A percentile compares a stretch with the other conserved stretches of the same genome.
Conservation (phyloP, 805 yeast genomes). For the Barnettozyma salicaria region DNA sequence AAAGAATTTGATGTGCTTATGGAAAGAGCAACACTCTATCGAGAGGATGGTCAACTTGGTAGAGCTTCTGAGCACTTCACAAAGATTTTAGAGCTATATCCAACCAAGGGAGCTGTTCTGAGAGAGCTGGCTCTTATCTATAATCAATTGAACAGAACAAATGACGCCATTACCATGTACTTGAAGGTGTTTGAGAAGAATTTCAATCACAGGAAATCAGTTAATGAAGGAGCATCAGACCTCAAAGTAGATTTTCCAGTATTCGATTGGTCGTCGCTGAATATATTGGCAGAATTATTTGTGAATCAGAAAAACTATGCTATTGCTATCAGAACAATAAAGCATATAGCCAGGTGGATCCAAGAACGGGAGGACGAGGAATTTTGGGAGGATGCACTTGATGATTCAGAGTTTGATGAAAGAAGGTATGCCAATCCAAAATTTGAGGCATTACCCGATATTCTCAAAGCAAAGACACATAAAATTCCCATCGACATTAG, state of each 20-base stretch:
- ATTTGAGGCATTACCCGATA: conserved; percentile 35
- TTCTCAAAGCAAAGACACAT: conserved; percentile 34
- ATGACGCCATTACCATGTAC: conserved; percentile 72
- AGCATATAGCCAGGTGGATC: conserved; percentile 77
- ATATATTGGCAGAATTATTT: conserved; percentile 76
- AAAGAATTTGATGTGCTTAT: conserved; percentile 51
- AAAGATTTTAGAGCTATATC: conserved; percentile 47
- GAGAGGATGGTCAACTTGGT: conserved; percentile 58
- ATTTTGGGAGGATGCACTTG: conserved; percentile 41
- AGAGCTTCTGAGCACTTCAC: conserved; percentile 73
- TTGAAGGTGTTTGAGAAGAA: conserved; percentile 57
- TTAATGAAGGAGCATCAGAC: conserved; percentile 23
- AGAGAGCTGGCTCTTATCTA: conserved; percentile 53
- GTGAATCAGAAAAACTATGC: conserved; percentile 59
- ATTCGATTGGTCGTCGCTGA: conserved; percentile 86
- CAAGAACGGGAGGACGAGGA: conserved; percentile 53
- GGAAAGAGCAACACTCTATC: conserved; percentile 61
- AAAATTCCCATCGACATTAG: conserved; percentile 82
- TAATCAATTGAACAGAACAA: conserved; percentile 48
- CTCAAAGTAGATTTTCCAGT: conserved; percentile 33
- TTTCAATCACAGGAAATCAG: conserved; percentile 34
- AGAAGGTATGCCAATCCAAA: conserved; percentile 48
- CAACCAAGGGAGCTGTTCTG: conserved; percentile 52
- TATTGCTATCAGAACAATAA: conserved; percentile 59
- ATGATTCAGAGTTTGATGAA: conserved; percentile 81